Conservation (phyloP, 805 yeast species). For the Candida orba region DNA sequence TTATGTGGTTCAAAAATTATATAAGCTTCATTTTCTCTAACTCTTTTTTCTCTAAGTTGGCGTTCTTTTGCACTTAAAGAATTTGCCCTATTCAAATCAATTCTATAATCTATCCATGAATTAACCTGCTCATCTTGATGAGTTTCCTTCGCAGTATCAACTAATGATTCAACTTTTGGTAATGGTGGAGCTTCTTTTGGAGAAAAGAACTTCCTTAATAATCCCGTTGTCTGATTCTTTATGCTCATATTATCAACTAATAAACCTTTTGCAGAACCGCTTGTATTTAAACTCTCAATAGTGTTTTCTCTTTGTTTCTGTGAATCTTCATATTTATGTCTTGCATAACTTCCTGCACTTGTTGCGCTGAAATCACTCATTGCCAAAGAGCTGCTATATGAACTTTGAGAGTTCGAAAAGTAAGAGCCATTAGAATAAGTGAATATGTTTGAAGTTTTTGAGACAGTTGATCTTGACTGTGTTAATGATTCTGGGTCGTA, state of each 20-base stretch:
- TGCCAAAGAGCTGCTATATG: conserved; percentile 34
- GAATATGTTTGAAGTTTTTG: conserved; percentile 21
- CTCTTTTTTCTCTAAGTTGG: conserved; percentile 59
- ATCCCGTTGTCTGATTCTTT: conserved; percentile 17
- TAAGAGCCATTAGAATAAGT: conserved; percentile 37
- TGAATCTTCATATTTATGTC: conserved; percentile 53
- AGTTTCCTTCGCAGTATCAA: conserved; percentile 12
- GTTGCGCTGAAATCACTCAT: conserved; percentile 76
- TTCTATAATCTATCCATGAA: conserved; percentile 45
- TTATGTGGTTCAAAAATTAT: conserved; percentile 57
- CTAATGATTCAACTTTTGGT: conserved; percentile 18
- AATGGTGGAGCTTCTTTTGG: conserved; percentile 24
- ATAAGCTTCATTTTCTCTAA: conserved; percentile 51
- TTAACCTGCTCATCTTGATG: conserved; percentile 34
- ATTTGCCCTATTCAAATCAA: conserved; percentile 66
- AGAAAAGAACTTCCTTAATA: conserved; percentile 27
- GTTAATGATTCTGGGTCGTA: conserved; percentile 26
- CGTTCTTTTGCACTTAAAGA: conserved; percentile 64
- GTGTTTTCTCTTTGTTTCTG: conserved; percentile 10
- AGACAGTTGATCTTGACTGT: conserved; percentile 21
- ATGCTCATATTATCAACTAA: conserved; percentile 19
- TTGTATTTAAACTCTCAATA: conserved; percentile 11
- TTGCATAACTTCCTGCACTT: conserved; percentile 76
- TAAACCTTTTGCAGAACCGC: conserved; percentile 24
- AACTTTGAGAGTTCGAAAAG: conserved; percentile 41